Conservation (phyloP, 1,139 yeast species). For the Lodderomyces oxycetoniae region DNA sequence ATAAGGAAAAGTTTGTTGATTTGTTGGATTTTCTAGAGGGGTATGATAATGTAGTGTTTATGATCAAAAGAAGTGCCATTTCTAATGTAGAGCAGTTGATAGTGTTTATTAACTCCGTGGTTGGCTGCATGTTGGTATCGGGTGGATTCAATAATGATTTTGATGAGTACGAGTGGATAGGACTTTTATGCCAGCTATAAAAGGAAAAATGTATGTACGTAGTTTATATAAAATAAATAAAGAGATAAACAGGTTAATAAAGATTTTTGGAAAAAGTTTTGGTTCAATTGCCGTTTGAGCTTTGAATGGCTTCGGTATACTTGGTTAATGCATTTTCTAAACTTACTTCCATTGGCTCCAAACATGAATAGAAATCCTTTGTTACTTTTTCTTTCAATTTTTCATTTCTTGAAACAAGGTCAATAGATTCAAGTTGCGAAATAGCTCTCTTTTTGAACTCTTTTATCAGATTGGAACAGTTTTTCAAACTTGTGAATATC, state of each 20-base stretch:
- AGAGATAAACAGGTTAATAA: background rate
- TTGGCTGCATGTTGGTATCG: conserved; percentile 1
- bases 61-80: conserved; percentile 6
- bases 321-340: conserved; percentile 31
- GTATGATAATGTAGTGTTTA: conserved; percentile 6
- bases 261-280: background rate
- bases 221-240: background rate
- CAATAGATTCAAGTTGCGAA: conserved; percentile 11
- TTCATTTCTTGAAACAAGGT: conserved; percentile 20
- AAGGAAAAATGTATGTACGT: background rate
- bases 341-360: conserved; percentile 27
- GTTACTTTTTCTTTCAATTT: conserved; percentile 31
- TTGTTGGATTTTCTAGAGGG: conserved; percentile 9
- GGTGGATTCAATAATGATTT: conserved; percentile 5
- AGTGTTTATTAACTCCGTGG: conserved; percentile 1
- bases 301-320: conserved; percentile 26
- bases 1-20: conserved; percentile 4
- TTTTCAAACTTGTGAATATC: conserved; percentile 32
- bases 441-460: conserved; percentile 20
- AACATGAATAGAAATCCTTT: conserved; percentile 30
- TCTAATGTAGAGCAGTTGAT: background rate
- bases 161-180: conserved; percentile 13
- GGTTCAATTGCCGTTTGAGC: conserved; percentile 1
- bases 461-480: conserved; percentile 25
- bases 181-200: conserved; percentile 10